Base-by-base conservation (phyloP, 805 yeast genomes). In the Priceomyces medius region DNA sequence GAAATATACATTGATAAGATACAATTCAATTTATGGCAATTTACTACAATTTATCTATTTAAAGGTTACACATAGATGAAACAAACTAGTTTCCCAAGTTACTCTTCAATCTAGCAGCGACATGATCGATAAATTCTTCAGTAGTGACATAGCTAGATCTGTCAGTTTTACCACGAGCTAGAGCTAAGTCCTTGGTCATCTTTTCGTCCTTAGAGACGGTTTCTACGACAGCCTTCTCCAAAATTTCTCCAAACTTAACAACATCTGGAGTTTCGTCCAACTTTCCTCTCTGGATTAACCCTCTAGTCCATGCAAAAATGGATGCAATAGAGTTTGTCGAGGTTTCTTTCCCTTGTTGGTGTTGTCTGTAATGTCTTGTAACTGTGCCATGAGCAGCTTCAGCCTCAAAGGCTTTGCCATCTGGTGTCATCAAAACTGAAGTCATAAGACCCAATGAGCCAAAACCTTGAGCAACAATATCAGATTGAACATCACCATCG, bases 311-410 rank as follows among this genome's bases (percentile, higher is more conserved):
- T 21, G 98, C 98, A 60, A 85, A 91, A 53, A 91, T 91, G 10
- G 97, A 89, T 3, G 98, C 98, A 66, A 91, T 91, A 13, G 97
- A 90, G 71, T 91, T 91, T 44, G 98, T 91, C 5, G 97, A 88
- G 14, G 98, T 91, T 71, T 90, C 97, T 65, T 89, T 87, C 51
- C 98, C 98, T 68, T 85, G 87, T 72, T 91, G 97, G 68, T 88
- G 88, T 69, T 84, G 93, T 74, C 97, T 85, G 73, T 77, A 91
- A 66, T 91, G 98, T 73, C 98, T 86, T 35, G 97, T 91, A 54
- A 91, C 98, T 10, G 98, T 91, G 43, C 98, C 98, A 64, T 91
- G 98, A n/a, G 98, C 98, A 45, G 98, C 98, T 74, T 91, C 98
- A 41, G 89, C 74, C 74, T 91, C 97, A 64, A 88, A 90, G 10